Evolutionary conservation across 2,329 filamentous ascomycete species (phyloP), one percentile per base, ranked within the genome.

Genomic region (Ophiostoma perfectum): DNA sequence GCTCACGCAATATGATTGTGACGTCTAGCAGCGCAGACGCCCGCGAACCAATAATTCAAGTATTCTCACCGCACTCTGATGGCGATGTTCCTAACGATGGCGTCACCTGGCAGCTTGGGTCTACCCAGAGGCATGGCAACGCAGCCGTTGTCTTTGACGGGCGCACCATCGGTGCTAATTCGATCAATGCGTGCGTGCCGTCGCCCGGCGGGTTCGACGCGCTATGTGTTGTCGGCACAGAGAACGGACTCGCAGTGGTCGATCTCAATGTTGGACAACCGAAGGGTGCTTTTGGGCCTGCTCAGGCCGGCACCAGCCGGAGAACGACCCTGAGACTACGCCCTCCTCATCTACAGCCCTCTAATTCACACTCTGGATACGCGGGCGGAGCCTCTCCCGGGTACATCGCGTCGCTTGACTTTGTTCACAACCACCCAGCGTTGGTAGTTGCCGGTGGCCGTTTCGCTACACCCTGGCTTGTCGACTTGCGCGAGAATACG

Each of bases 391-490:
- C 14, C n/a, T 12, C 8, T n/a, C n/a, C n/a, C n/a, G 41, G 9
- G 5, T 44, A 27, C n/a, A 42, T 64, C 7, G 27, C 63, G 18
- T 64, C 67, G 41, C 65, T 69, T n/a, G 73, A 71, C 60, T 73
- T 70, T 44, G 68, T 68, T n/a, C 41, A 69, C 14, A 63, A 47
- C 60, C 70, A 82, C 64, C 79, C 79, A 12, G 76, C 81, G 12
- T 72, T 86, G 1, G 70, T 87, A 14, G 75, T 84, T 44, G 81
- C 83, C 0, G 86, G 85, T 47, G 81, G 81, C 2, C 81, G 70
- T 3, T 78, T 79, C n/a, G 78, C 81, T 0, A 73, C 75, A 1
- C 75, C 88, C 5, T 80, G 79, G 76, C 72, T 80, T 0, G 77
- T 79, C 5, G 84, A 86, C 72, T 69, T 80, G 60, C 81, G 84